Base-by-base conservation (phyloP, 208 protist species). In the Leishmania lainsoni region DNA sequence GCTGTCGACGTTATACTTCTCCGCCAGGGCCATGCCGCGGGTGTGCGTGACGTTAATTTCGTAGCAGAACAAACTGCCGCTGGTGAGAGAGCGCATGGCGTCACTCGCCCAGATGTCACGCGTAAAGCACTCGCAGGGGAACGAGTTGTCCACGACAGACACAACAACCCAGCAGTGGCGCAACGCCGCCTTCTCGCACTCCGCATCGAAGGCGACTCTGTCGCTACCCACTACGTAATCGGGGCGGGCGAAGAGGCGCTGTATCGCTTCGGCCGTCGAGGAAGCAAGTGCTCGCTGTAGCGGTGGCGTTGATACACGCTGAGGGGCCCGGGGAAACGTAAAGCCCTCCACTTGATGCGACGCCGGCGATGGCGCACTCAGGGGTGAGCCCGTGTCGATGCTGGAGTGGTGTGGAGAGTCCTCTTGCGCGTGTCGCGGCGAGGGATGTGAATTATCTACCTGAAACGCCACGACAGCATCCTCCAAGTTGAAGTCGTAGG, bases 51-150 rank as follows among this genome's bases (percentile, higher is more conserved):
- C 80, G 76, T 86, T 90, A n/a, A 90, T 81, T 81, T 97, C 86
- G 39, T 91, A 91, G 66, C 85, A 90, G 20, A 88, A 78, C 63
- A 92, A 81, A 79, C 87, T 89, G 72, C 81, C 77, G 32, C 75
- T 74, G 8, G 84, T 77, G 32, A 90, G 54, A 14, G 84, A 86
- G 61, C 75, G 59, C 84, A 90, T 87, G 26, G 71, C 81, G 10
- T 90, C 87, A 45, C 68, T 84, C 49, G 83, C 68, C 92, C 94
- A 97, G 9, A 97, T 77, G 83, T 97, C 94, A 32, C 94, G 87
- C 14, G 88, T 88, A 42, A 97, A 86, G 80, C 92, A 94, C 26
- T 84, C 79, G 69, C 89, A 91, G 17, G 79, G 80, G 78, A 97
- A 95, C 16, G 83, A 81, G 71, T 84, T 84, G 70, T 89, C 88